These are phyloP conservation scores for Hysterium pulicare DNA, from an alignment of 2,329 filamentous ascomycete species.

Conservation along the genomic window DNA sequence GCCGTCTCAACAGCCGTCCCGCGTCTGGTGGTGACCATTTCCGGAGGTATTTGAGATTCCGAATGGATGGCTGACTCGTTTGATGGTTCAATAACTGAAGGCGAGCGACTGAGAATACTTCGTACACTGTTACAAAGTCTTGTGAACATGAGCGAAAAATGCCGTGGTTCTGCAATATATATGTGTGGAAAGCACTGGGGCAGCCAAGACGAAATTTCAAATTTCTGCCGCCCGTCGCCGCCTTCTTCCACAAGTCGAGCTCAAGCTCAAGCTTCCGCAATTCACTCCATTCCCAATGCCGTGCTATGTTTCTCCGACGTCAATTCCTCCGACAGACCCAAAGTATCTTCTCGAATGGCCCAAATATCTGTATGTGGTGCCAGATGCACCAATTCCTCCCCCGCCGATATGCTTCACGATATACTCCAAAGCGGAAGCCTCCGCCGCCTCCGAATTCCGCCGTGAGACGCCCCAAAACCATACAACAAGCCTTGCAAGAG, in stretches of 20 bases:
- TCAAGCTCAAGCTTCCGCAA: slow-evolving; percentile 9
- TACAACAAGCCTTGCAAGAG: slow-evolving; percentile 19
- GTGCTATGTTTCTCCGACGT: slow-evolving; percentile 1
- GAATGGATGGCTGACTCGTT: slow-evolving; percentile 9
- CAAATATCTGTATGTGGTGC: slow-evolving; percentile 17
- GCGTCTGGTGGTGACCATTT: slow-evolving; percentile 35
- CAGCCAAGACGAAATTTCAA: slow-evolving; percentile 20
- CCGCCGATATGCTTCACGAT: slow-evolving; percentile 7
- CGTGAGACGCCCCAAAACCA: slow-evolving; percentile 4
- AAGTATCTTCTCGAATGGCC: background rate
- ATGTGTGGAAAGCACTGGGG: slow-evolving; percentile 15
- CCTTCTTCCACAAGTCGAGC: background rate
- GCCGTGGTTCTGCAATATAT: slow-evolving; percentile 5
- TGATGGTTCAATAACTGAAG: slow-evolving; percentile 13
- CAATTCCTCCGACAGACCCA: slow-evolving; percentile 2
- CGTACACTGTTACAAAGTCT: slow-evolving; percentile 28
- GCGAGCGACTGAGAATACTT: slow-evolving; percentile 28
- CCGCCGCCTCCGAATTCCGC: too few relatives aligned
- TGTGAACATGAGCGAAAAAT: slow-evolving; percentile 21
- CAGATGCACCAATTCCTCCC: slow-evolving; percentile 12
- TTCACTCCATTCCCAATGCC: background rate
- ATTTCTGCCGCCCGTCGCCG: slow-evolving; percentile 13
- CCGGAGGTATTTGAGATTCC: background rate
- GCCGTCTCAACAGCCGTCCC: slow-evolving; percentile 24
- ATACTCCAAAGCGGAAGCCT: too few relatives aligned